These are phyloP conservation scores for Ambrosia trifida DNA, from an alignment of 129 eudicot species.

Conservation along the genomic window DNA sequence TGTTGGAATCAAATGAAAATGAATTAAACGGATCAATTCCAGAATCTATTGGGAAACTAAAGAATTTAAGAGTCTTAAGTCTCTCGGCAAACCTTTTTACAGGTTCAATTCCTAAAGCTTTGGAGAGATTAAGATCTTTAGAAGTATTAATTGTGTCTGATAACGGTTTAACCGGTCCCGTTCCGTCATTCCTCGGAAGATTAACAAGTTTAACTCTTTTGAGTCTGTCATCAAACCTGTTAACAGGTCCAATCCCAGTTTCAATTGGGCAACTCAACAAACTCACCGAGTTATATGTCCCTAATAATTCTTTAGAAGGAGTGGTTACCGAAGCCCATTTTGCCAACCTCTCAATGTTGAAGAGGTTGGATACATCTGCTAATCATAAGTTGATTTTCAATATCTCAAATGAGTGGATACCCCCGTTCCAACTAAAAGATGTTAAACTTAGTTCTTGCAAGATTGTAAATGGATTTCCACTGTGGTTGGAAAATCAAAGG, in stretches of 20 bases:
- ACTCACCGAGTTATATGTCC: not conserved
- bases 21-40: not conserved
- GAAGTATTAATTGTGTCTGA: too few relatives aligned
- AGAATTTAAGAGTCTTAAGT: not conserved
- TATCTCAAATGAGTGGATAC: not conserved
- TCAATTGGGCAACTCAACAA: conserved; percentile 22
- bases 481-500: conserved; percentile 31
- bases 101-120: too few relatives aligned
- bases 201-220: not conserved
- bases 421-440: too few relatives aligned
- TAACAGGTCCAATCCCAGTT: conserved; percentile 3
- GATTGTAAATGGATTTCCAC: conserved; percentile 23
- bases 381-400: conserved; percentile 6
- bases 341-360: not conserved
- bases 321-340: not conserved
- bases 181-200: not conserved
- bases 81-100: conserved; percentile 3
- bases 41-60: not conserved
- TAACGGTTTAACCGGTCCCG: too few relatives aligned
- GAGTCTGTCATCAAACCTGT: not conserved
- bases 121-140: too few relatives aligned
- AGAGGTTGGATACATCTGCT: not conserved
- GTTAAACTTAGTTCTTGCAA: not conserved
- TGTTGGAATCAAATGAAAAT: not conserved
- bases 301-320: conserved; percentile 13